Percentiles rank a stretch among this genome's conserved stretches.
These are phyloP conservation scores for Begonia peltatifolia DNA, from an alignment of 306 rosid genomes.

Conservation along the genomic window DNA sequence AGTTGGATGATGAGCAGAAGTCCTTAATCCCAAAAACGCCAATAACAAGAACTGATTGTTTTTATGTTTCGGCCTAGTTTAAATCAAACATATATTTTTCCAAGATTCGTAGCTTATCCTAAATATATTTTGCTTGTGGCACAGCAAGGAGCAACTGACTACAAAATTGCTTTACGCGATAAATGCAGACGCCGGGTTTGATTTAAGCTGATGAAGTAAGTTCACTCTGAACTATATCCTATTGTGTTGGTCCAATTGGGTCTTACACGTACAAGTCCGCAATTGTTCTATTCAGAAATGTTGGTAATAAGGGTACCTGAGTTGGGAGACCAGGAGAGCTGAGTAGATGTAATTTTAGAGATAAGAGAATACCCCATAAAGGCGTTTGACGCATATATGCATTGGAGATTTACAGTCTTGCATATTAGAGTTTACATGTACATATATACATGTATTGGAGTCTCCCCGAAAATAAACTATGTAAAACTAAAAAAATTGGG, in stretches of 20 bases:
- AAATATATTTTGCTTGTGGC: background rate
- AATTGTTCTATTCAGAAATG: too few species aligned
- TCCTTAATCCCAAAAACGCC: too few species aligned
- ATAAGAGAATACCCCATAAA: too few species aligned
- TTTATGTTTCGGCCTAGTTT: background rate
- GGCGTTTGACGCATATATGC: too few species aligned
- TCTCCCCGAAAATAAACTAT: background rate
- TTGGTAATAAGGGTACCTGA: too few species aligned
- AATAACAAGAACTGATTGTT: background rate
- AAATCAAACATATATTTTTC: too few species aligned
- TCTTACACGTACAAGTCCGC: too few species aligned
- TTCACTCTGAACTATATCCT: background rate
- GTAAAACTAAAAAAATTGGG: too few species aligned
- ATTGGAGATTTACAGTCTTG: background rate
- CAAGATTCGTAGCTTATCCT: too few species aligned
- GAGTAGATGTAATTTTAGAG: too few species aligned
- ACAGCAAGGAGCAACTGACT: slow-evolving; percentile 90
- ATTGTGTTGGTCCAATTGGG: background rate
- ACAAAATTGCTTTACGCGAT: slow-evolving; percentile 77
- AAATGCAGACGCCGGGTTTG: slow-evolving; percentile 92
- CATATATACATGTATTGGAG: background rate
- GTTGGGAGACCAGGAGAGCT: too few species aligned
- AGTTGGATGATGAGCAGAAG: too few species aligned
- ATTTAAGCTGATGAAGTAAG: slow-evolving; percentile 49
- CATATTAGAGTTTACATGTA: background rate